Conservation (phyloP, 805 yeast species). For the Candida multigemmis region DNA sequence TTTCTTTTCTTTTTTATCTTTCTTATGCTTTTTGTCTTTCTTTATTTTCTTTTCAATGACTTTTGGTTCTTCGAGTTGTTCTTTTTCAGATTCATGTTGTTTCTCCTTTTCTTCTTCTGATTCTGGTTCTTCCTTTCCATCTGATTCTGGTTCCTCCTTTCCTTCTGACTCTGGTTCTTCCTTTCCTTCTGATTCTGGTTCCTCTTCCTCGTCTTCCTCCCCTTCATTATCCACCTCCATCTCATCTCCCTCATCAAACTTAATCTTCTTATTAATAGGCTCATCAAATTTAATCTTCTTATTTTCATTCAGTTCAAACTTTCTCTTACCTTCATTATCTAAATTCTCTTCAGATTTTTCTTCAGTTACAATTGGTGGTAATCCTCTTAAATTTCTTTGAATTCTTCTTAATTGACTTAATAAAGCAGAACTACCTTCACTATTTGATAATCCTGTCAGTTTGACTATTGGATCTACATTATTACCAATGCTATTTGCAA, state of each 20-base stretch:
- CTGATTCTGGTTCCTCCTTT: conserved; percentile 7
- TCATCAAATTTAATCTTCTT: conserved; percentile 17
- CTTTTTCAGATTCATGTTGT: conserved; percentile 7
- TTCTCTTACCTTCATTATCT: conserved; percentile 2
- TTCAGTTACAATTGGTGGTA: conserved; percentile 46
- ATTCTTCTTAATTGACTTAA: conserved; percentile 60
- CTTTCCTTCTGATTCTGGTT: conserved; percentile 3
- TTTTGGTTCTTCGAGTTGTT: conserved; percentile 5
- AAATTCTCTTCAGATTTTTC: conserved; percentile 4
- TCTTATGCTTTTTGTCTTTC: conserved; percentile 14
- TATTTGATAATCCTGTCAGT: conserved; percentile 23
- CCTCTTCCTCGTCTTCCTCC: conserved; percentile 14
- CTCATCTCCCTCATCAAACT: conserved; percentile 18
- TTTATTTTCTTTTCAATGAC: conserved; percentile 11
- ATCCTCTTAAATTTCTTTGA: conserved; percentile 71
- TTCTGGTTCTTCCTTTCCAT: conserved; percentile 9
- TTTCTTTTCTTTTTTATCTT: conserved; percentile 16
- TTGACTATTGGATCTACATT: conserved; percentile 9
- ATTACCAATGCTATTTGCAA: conserved; percentile 15
- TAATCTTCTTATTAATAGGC: conserved; percentile 13
- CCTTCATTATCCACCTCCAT: conserved; percentile 14
- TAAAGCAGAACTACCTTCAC: conserved; percentile 27
- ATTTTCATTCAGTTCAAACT: conserved; percentile 6
- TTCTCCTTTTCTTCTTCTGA: conserved; percentile 9
- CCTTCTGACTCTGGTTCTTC: conserved; percentile 7